phyloP scores from a whole-genome alignment of 192 early-diverging fungal genomes.

The Rhizoclosmatium globosum region DNA sequence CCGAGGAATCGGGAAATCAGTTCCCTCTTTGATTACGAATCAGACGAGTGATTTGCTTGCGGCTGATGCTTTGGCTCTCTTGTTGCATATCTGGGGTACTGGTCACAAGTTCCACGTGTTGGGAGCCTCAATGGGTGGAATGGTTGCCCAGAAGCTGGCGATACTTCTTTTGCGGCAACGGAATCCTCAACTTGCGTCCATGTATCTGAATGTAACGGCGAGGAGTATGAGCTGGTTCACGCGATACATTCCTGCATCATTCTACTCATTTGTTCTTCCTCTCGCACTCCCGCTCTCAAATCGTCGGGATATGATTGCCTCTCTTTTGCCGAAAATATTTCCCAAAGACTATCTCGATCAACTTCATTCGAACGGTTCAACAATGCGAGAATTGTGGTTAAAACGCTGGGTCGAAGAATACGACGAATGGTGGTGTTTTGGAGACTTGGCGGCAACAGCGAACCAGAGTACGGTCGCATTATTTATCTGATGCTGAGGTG shows the following conservation, averaged over 20 bases:
- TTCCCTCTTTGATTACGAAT: too few relatives aligned
- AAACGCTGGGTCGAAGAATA: background rate
- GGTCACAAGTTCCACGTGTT: conserved; percentile 69
- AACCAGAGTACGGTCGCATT: background rate
- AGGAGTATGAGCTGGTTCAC: background rate
- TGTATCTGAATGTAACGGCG: background rate
- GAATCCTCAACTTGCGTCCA: background rate
- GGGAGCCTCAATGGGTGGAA: conserved; percentile 82
- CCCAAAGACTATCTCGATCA: background rate
- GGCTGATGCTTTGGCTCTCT: background rate
- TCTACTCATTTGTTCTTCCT: background rate
- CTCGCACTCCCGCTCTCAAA: background rate
- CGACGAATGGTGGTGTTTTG: background rate
- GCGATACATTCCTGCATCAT: background rate
- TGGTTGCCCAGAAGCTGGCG: conserved; percentile 78
- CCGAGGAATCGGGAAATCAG: background rate
- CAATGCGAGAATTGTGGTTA: background rate
- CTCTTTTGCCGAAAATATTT: background rate
- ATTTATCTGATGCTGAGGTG: background rate
- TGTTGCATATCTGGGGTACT: background rate
- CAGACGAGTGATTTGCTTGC: conserved; percentile 6
- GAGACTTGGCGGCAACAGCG: background rate
- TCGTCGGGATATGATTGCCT: background rate
- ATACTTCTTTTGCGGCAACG: background rate
- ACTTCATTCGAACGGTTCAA: background rate